Percentiles rank a stretch among this genome's conserved stretches.
Evolutionary conservation across 441 rosid genomes (phyloP).

Genomic region (Kokia cookei): DNA sequence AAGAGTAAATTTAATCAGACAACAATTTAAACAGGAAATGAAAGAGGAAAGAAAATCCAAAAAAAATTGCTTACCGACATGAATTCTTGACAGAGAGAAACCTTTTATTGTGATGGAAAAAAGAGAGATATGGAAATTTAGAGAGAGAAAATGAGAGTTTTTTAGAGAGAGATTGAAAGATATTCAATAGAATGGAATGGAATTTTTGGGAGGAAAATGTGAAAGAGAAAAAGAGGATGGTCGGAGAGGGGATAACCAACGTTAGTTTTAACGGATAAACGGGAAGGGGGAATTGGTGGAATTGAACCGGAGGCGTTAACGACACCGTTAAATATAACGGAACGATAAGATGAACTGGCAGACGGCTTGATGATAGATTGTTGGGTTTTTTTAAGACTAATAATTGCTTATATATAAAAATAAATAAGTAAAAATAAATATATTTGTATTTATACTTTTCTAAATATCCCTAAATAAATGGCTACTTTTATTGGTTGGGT

Average conservation of each 20-base stretch:
- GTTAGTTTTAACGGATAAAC: conserved; percentile 7
- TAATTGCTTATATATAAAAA: too few species aligned
- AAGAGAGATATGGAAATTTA: background rate
- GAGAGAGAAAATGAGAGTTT: background rate
- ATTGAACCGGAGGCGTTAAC: background rate
- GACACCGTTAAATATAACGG: background rate
- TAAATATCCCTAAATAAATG: too few species aligned
- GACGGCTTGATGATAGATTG: conserved; percentile 16
- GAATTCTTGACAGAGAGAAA: conserved; percentile 12
- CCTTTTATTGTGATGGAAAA: conserved; percentile 1
- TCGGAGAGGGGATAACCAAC: background rate
- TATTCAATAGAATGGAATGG: background rate
- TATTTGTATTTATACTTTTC: too few species aligned
- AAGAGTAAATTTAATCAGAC: background rate
- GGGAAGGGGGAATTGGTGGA: background rate
- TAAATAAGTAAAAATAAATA: too few species aligned
- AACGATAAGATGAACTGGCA: conserved; percentile 35
- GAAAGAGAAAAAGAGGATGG: too few species aligned
- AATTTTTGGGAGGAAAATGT: conserved; percentile 4
- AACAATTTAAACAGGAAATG: background rate
- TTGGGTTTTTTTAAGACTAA: too few species aligned
- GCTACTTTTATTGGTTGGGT: too few species aligned
- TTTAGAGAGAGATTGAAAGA: background rate
- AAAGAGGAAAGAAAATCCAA: background rate
- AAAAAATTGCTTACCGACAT: conserved; percentile 17